Evolutionary conservation across 108 stramenopile genomes (phyloP), one percentile per base, ranked within the genome.

Genomic region (Mayamaea pseudoterrestris): DNA sequence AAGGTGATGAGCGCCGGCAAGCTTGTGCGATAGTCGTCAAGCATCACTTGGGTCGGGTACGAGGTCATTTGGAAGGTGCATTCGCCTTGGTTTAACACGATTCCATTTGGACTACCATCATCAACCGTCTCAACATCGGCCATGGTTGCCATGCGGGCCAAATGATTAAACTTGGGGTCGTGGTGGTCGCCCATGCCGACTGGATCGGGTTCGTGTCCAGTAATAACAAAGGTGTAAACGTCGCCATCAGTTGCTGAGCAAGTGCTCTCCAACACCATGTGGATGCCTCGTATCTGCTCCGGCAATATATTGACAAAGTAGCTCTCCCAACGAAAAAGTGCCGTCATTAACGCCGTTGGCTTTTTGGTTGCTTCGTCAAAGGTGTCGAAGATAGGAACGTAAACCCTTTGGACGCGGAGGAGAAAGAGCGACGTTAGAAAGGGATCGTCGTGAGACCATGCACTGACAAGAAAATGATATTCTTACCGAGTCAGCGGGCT

Each of bases 141-240:
- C 3, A 39, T 17, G 8, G 5, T 39, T 39, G 37, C 37, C 37
- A 39, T 20, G 8, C 16, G 20, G 8, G 18, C 45, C 1, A 49
- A 8, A 25, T 50, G 40, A 28, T 58, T 41, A 42, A 52, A 76
- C 9, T 61, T 61, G 26, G 44, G 13, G 45, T 67, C 61, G 27
- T 68, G 66, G 22, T 41, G 30, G 43, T 71, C 66, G 11, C 71
- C 75, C 17, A 59, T 44, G 1, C 75, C 75, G 40, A 69, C 8
- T 9, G 61, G 45, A 0, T 26, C 36, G n/a, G 56, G 69, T 0
- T 36, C 27, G 18, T 44, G 41, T 0, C 74, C 74, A 28, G 52
- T 44, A 27, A 75, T 53, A 7, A 26, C 26, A 35, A 66, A 74
- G 14, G 53, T 71, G 44, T 51, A 68, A 14, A 11, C 12, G 24